Percentiles rank a stretch among this genome's conserved stretches.
Evolutionary conservation across 2,329 filamentous ascomycete genomes (phyloP).

Genomic region (Alternaria dauci): DNA sequence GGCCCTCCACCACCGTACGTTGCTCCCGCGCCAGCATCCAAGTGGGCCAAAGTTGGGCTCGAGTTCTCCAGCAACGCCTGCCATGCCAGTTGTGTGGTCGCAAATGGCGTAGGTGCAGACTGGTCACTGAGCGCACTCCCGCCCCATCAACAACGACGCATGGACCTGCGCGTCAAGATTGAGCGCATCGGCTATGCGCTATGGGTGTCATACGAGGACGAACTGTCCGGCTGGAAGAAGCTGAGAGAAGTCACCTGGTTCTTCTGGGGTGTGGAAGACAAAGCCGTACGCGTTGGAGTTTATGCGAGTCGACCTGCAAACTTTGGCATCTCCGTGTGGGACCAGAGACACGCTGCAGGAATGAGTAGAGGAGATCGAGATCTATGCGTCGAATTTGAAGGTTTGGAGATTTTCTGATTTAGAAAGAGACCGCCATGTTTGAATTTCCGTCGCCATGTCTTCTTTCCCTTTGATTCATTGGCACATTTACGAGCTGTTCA

Average conservation of each 20-base stretch:
- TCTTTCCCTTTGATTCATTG: neutral
- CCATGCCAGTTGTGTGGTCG: conserved; percentile 65
- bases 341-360: conserved; percentile 41
- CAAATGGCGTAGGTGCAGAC: conserved; percentile 65
- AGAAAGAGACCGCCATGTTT: neutral
- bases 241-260: conserved; percentile 68
- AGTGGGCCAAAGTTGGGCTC: conserved; percentile 69
- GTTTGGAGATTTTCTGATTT: conserved; percentile 50
- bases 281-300: conserved; percentile 65
- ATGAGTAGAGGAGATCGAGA: conserved; percentile 41
- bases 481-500: neutral
- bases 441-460: neutral
- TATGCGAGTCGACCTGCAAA: conserved; percentile 66
- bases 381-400: conserved; percentile 54
- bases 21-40: conserved; percentile 56
- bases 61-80: conserved; percentile 64
- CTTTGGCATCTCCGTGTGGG: conserved; percentile 50
- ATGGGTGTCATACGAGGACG: conserved; percentile 65
- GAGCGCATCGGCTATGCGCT: conserved; percentile 65
- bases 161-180: conserved; percentile 64
- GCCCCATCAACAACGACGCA: conserved; percentile 52
- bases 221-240: conserved; percentile 61
- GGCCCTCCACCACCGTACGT: conserved; percentile 47
- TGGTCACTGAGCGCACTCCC: conserved; percentile 63
- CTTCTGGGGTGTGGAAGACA: conserved; percentile 67